Evolutionary conservation across 164 flowering plant species (phyloP).

Genomic region (Vitis rupestris): DNA sequence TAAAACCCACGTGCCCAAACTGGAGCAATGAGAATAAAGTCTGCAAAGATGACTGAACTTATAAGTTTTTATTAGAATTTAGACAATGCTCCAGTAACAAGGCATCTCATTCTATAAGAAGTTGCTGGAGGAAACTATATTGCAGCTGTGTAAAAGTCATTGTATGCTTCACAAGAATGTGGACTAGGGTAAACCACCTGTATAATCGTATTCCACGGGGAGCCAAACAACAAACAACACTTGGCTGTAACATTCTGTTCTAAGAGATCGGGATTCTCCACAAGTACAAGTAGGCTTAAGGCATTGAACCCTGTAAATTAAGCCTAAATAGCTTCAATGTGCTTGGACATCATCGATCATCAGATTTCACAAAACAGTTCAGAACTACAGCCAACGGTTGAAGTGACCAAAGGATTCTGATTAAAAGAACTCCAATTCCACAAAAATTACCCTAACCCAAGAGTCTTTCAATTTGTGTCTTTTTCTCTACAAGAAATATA

Average conservation of each 20-base stretch:
- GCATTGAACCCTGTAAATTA: no score
- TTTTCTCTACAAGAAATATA: conserved; percentile 39
- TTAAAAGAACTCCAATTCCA: background rate
- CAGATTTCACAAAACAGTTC: background rate
- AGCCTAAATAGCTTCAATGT: no score
- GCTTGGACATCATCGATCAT: background rate
- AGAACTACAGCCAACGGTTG: background rate
- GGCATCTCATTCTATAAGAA: no score
- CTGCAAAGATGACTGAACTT: no score
- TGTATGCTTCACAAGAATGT: background rate
- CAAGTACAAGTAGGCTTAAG: no score
- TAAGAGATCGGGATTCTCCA: background rate
- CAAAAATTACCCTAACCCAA: conserved; percentile 12
- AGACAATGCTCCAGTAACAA: no score
- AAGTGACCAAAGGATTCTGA: background rate
- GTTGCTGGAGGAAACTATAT: no score
- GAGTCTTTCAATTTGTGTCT: background rate
- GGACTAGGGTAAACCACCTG: background rate
- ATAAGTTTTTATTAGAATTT: no score
- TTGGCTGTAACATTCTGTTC: background rate
- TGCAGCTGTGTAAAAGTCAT: background rate
- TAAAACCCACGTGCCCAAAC: no score
- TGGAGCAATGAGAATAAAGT: no score
- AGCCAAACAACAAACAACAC: background rate
- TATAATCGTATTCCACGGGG: background rate